Evolutionary conservation across 139 green algal species (phyloP).

Genomic region (Tetratostichococcus sp.): DNA sequence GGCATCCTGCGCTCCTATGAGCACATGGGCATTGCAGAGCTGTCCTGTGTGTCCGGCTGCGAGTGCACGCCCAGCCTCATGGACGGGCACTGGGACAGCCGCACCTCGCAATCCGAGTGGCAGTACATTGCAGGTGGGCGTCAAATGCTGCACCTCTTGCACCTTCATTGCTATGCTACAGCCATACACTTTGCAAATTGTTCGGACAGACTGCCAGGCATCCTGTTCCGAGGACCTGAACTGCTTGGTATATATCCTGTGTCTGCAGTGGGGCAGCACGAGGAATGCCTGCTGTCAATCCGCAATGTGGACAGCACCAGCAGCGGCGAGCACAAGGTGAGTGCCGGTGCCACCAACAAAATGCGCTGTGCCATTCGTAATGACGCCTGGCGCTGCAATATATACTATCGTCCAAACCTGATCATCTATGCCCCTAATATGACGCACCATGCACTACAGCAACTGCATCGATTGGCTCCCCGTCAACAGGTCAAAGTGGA

Average conservation of each 20-base stretch:
- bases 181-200: too few species aligned
- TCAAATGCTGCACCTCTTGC: not conserved
- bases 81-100: not conserved
- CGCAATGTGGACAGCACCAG: not conserved
- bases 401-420: too few species aligned
- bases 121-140: not conserved
- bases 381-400: too few species aligned
- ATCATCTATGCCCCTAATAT: too few species aligned
- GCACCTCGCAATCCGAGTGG: not conserved
- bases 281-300: not conserved
- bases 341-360: too few species aligned
- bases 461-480: too few species aligned
- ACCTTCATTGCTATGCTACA: too few species aligned
- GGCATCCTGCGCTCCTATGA: not conserved
- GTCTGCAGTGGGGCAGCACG: not conserved
- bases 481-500: not conserved
- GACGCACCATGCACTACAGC: too few species aligned
- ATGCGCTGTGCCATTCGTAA: too few species aligned
- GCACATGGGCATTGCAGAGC: not conserved
- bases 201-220: too few species aligned
- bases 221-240: too few species aligned
- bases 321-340: not conserved
- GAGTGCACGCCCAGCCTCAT: not conserved
- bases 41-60: not conserved
- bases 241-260: too few species aligned